Evolutionary conservation across 345 rosid genomes (phyloP), one percentile per base, ranked within the genome.

Genomic region (Bruguiera parviflora): DNA sequence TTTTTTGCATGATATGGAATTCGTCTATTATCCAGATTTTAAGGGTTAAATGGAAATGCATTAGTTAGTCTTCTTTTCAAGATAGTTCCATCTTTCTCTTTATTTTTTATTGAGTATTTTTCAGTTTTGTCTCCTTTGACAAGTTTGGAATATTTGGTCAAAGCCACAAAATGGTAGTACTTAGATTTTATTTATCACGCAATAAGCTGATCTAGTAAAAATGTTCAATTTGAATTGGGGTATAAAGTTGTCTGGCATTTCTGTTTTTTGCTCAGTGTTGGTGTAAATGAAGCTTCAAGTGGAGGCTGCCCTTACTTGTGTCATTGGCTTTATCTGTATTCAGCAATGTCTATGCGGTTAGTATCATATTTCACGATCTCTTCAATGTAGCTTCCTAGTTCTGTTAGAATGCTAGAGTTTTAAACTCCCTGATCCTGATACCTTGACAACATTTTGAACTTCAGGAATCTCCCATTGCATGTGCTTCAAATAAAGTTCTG

Each of bases 311-410:
- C 72, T 95, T 73, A 65, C 73, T 58, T 77, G 73, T 79, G 74
- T 88, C 56, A 25, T 81, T 65, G 25, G 80, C 67, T 70, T 92
- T 71, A 75, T 85, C 75, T 75, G 82, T 74, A 43, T 90, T 75
- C 89, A 76, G 67, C 90, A 56, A 72, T 81, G 88, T 76, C 71
- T 82, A 75, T 84, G 89, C 66, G 96, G 99, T 95, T 61, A 84
- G 89, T 84, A 70, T 74, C 71, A 65, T 58, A 13, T 60, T 59
- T 58, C 58, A 8, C 47, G 27, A 37, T 68, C 55, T 64, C 1
- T 61, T 47, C 5, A 9, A 31, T 70, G 31, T 27, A 9, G 35
- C 13, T 60, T 35, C 69, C 60, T 53, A 47, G 10, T n/a, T 24
- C 20, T 22, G 18, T 59, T 25, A 27, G 28, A 24, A 27, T 25